Base-by-base conservation (phyloP, 2,329 filamentous ascomycete genomes). In the Penicillium psychrosexuale region DNA sequence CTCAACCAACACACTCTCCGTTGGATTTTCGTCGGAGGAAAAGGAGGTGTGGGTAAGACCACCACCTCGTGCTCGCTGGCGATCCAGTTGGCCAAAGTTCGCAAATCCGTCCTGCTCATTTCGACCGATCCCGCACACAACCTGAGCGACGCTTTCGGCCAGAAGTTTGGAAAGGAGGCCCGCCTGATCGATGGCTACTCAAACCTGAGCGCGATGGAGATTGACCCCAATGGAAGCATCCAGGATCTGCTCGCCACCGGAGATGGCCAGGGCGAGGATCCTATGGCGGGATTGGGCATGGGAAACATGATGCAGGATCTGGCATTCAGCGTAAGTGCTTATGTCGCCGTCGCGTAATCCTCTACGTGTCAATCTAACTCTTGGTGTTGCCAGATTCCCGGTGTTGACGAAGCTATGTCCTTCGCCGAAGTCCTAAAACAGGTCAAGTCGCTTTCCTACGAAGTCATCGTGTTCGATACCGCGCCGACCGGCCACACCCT, bases 131-230 rank as follows among this genome's bases (percentile, higher is more conserved):
- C 94, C 50, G 94, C 94, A 49, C 94, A 99, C 83, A 99, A 99
- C 78, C 83, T 99, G 61, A 94, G 89, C 66, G 94, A 99, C 78
- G 94, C 94, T 58, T 99, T 99, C 77, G 91, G 90, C 65, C 93
- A 99, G 77, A 99, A 99, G 79, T 99, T 99, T 70, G 94, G 94
- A 80, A 99, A 99, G 81, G 94, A 99, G 76, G 94, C 94, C 51
- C 86, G 91, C 60, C 85, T 96, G 37, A 83, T 99, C 62, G 87
- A 96, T 66, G 94, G 94, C 64, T 97, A 96, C 70, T 85, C 87
- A 33, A 97, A 97, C 75, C 80, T 99, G 64, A 95, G 90, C 72
- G 94, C 94, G 60, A 99, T 99, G 94, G 94, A 99, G 77, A 97
- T 99, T 67, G 94, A 99, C 70, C 94, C 94, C 50, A 97, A 96